These are phyloP conservation scores for Gnaphalium uliginosum DNA, from an alignment of 129 eudicot genomes.

Conservation along the genomic window DNA sequence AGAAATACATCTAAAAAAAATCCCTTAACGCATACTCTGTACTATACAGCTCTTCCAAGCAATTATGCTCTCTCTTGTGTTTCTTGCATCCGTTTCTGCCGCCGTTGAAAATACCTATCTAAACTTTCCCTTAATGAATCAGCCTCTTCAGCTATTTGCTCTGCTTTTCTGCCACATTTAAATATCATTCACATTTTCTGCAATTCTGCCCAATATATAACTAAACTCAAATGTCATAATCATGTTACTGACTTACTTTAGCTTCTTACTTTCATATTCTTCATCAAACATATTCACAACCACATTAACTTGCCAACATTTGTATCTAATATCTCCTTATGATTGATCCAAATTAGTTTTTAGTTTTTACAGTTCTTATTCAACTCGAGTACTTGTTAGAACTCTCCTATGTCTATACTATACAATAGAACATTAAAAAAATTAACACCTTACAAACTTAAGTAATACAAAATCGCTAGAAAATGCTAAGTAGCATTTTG, in stretches of 20 bases:
- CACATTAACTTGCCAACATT: not conserved
- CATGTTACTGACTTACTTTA: conserved; percentile 29
- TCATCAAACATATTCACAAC: conserved; percentile 6
- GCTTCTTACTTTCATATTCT: conserved; percentile 44
- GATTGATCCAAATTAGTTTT: not conserved
- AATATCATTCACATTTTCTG: not conserved
- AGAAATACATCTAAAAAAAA: conserved; percentile 6
- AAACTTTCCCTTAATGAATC: conserved; percentile 84
- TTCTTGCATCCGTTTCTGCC: conserved; percentile 79
- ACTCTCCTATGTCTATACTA: too few species aligned
- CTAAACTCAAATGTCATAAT: not conserved
- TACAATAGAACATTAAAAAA: too few species aligned
- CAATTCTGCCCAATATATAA: not conserved
- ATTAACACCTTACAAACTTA: too few species aligned
- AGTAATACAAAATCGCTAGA: too few species aligned
- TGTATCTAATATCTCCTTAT: not conserved
- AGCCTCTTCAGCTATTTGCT: conserved; percentile 89
- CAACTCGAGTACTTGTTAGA: too few species aligned
- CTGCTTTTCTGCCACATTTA: conserved; percentile 73
- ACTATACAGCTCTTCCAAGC: conserved; percentile 85
- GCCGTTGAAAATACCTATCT: conserved; percentile 64
- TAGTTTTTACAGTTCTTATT: too few species aligned
- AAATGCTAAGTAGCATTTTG: too few species aligned
- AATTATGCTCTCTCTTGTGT: conserved; percentile 87
- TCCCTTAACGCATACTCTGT: not conserved